phyloP scores from a whole-genome alignment of 768 basidiomycete species.

The Harrya chromipes region DNA sequence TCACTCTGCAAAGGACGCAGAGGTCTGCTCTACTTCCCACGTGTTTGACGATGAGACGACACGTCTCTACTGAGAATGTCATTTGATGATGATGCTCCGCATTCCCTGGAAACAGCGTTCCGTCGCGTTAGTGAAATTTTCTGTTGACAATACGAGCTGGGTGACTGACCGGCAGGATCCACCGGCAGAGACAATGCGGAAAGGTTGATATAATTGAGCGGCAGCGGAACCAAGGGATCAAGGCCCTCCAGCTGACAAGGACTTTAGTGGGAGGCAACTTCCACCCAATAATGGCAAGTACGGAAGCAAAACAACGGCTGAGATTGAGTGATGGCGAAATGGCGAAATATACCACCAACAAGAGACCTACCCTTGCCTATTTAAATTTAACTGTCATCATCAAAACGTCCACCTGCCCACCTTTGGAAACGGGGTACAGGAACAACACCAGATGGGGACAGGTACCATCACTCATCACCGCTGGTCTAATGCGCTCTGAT shows the following conservation, averaged over 20 bases:
- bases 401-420: not conserved
- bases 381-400: constrained; percentile 8
- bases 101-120: constrained; percentile 28
- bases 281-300: not conserved
- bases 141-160: not conserved
- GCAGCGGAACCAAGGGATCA: not conserved
- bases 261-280: not conserved
- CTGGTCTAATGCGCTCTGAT: constrained; percentile 1
- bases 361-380: constrained; percentile 5
- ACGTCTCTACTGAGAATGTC: constrained; percentile 59
- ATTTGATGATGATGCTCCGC: constrained; percentile 39
- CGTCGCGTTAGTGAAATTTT: not conserved
- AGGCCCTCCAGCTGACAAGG: not conserved
- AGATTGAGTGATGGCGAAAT: not conserved
- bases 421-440: constrained; percentile 10
- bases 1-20: constrained; percentile 55
- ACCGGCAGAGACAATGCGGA: not conserved
- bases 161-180: constrained; percentile 10
- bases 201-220: not conserved
- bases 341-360: constrained; percentile 1
- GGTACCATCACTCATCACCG: constrained; percentile 17
- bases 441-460: constrained; percentile 11
- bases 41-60: constrained; percentile 53
- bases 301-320: not conserved
- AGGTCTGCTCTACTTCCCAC: constrained; percentile 53